Evolutionary conservation across 805 yeast species (phyloP), one percentile per base, ranked within the genome.

Genomic region (Candida orba): DNA sequence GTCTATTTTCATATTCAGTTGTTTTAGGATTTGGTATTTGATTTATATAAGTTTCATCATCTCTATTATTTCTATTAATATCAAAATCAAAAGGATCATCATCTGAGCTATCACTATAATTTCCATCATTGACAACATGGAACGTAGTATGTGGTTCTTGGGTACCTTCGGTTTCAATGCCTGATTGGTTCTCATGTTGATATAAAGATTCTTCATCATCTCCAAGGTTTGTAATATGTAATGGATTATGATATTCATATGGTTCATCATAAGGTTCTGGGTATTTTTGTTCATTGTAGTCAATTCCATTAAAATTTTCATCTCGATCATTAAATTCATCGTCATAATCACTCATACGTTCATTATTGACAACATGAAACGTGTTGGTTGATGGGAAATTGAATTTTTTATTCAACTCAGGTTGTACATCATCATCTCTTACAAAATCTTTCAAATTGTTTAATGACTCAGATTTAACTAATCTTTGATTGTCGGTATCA

Each of bases 51-150:
- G 43, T 52, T 23, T 45, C 52, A 3, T 43, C 41, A 12, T 14
- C 17, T 8, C 29, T 27, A n/a, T 38, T 15, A 2, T 32, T 33
- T 4, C 34, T 25, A 34, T 27, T 29, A 6, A 29, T 35, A 3
- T 8, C 10, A 14, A 24, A 29, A 29, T 12, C 34, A 18, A 8
- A 31, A 3, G 29, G 44, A 33, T 24, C 45, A 27, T 15, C 57
- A 46, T 6, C 34, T 40, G 9, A 44, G 27, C 23, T 15, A 23
- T 41, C 47, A 10, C 39, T 39, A 38, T 57, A 56, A 23, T 56
- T 45, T 3, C 56, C 62, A 51, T 56, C 57, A 29, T 57, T 57
- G 5, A 57, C 62, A 36, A 57, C 58, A 42, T 55, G 62, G 39
- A 57, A 56, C 6, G 48, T 50, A 10, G 52, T 33, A n/a, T 42